phyloP scores from a whole-genome alignment of 1,139 yeast genomes.

The Kurtzmaniella quercitrusa region DNA sequence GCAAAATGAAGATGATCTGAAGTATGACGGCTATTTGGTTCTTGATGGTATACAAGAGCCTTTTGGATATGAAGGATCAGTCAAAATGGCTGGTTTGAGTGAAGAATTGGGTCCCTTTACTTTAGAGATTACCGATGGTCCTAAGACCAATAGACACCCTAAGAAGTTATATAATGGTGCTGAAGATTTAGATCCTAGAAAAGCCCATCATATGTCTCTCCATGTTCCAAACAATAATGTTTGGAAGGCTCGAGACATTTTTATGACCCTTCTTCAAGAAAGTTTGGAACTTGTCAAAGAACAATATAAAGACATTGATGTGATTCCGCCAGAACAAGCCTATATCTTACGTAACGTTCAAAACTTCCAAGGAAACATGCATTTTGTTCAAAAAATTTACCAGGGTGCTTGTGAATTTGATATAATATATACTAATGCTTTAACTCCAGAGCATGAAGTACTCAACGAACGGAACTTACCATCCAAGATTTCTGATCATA shows the following conservation, averaged over 20 bases:
- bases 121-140: constrained; percentile 47
- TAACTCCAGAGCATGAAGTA: constrained; percentile 35
- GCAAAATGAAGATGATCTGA: constrained; percentile 21
- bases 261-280: constrained; percentile 65
- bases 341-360: constrained; percentile 59
- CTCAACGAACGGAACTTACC: constrained; percentile 43
- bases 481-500: constrained; percentile 30
- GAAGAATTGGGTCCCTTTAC: constrained; percentile 54
- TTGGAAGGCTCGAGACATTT: constrained; percentile 82
- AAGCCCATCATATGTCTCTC: constrained; percentile 64
- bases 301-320: constrained; percentile 23
- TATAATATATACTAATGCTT: constrained; percentile 51
- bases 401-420: constrained; percentile 78
- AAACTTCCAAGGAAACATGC: constrained; percentile 70
- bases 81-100: constrained; percentile 51
- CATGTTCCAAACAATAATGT: constrained; percentile 66
- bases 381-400: constrained; percentile 71
- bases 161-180: constrained; percentile 22
- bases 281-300: constrained; percentile 43
- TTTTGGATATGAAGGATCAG: constrained; percentile 29
- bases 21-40: constrained; percentile 28
- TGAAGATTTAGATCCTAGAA: constrained; percentile 46
- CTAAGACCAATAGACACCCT: constrained; percentile 42
- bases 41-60: constrained; percentile 24
- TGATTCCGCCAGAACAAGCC: constrained; percentile 46